These are phyloP conservation scores for Mycena maculata DNA, from an alignment of 768 basidiomycete species.

Conservation along the genomic window DNA sequence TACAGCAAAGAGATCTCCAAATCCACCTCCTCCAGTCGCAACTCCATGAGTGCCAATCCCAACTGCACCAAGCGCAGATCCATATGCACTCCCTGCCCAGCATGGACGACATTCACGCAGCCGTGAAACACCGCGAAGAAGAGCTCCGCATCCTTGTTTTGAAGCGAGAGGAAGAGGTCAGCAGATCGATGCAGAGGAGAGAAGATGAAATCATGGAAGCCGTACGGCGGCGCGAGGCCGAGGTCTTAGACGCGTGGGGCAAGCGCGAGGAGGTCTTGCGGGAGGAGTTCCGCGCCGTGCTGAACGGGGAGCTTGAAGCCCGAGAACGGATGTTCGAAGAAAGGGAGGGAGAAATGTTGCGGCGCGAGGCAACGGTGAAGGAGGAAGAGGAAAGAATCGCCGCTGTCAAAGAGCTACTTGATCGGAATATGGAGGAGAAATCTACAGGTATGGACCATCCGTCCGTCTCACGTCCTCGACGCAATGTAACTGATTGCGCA, in stretches of 20 bases:
- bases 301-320: conserved; percentile 57
- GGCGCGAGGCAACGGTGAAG: conserved; percentile 37
- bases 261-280: conserved; percentile 77
- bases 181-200: conserved; percentile 35
- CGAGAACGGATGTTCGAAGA: conserved; percentile 61
- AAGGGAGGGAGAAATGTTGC: conserved; percentile 62
- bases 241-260: conserved; percentile 71
- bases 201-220: conserved; percentile 61
- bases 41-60: conserved; percentile 46
- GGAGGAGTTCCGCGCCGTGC: conserved; percentile 31
- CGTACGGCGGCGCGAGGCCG: conserved; percentile 72
- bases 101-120: conserved; percentile 55
- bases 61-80: conserved; percentile 49
- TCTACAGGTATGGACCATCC: conserved; percentile 23
- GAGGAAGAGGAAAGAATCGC: conserved; percentile 63
- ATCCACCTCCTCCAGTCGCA: conserved; percentile 61
- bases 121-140: conserved; percentile 39
- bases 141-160: conserved; percentile 34
- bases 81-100: conserved; percentile 40
- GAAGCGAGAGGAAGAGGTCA: conserved; percentile 35
- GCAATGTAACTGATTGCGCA: conserved; percentile 2
- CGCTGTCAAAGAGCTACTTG: conserved; percentile 59
- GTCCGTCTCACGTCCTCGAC: neutral
- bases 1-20: conserved; percentile 72
- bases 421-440: conserved; percentile 57